Conservation (phyloP, 2,329 filamentous ascomycete genomes). For the Xylaria multiplex region DNA sequence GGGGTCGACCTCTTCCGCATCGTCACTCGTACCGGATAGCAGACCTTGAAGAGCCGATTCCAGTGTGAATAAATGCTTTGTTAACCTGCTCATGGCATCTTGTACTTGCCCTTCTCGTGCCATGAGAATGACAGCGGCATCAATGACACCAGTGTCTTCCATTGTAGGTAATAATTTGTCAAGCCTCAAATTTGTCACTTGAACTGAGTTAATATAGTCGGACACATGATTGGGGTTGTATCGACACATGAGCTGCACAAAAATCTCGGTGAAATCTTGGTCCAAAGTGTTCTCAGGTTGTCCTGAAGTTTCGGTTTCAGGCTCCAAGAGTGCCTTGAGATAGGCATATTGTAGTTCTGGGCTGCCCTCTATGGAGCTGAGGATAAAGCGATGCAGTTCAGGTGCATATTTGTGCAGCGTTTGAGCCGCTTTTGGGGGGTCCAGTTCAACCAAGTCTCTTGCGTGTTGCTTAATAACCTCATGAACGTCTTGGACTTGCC, state of each 20-base stretch:
- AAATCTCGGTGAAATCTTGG: constrained; percentile 78
- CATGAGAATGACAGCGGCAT: constrained; percentile 91
- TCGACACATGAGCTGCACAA: constrained; percentile 89
- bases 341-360: constrained; percentile 79
- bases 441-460: constrained; percentile 71
- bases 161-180: constrained; percentile 85
- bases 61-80: constrained; percentile 81
- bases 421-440: constrained; percentile 71
- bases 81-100: constrained; percentile 84
- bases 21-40: constrained; percentile 68
- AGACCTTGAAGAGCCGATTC: constrained; percentile 82
- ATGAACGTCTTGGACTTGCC: constrained; percentile 78
- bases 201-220: constrained; percentile 81
- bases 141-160: constrained; percentile 88
- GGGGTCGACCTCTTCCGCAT: constrained; percentile 62
- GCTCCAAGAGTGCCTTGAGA: constrained; percentile 79
- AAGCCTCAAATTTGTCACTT: constrained; percentile 80
- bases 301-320: constrained; percentile 51
- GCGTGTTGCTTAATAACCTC: constrained; percentile 73
- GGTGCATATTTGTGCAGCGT: constrained; percentile 70
- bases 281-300: constrained; percentile 53
- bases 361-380: constrained; percentile 70
- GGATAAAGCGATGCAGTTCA: constrained; percentile 72
- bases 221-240: constrained; percentile 86
- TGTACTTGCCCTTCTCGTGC: constrained; percentile 85